A percentile compares a stretch with the other conserved stretches of the same genome.
phyloP scores from a whole-genome alignment of 495 filamentous ascomycete genomes.

The Penicillium cinerascens region DNA sequence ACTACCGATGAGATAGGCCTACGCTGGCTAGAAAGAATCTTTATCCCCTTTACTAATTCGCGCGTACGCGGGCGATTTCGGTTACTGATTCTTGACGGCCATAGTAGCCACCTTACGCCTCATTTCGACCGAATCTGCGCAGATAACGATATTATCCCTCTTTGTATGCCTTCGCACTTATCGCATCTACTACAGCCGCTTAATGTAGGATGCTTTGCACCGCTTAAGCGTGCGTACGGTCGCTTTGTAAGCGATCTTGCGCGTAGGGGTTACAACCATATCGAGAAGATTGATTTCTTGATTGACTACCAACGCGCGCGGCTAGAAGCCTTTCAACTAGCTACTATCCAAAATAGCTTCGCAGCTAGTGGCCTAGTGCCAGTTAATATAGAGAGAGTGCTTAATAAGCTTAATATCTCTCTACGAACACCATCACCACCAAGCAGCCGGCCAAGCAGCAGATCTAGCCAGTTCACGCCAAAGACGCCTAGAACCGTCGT shows the following conservation, averaged over 20 bases:
- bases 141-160: slow-evolving; percentile 17
- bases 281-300: slow-evolving; percentile 16
- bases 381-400: slow-evolving; percentile 5
- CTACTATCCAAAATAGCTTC: slow-evolving; percentile 6
- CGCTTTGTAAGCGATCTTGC: slow-evolving; percentile 7
- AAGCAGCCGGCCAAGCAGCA: slow-evolving; percentile 1
- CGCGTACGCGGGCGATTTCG: slow-evolving; percentile 9
- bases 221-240: slow-evolving; percentile 18
- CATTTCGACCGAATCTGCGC: slow-evolving; percentile 20
- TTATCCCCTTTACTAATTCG: slow-evolving; percentile 5
- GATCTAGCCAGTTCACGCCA: too few species aligned
- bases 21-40: too few species aligned
- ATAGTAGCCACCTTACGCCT: slow-evolving; percentile 20
- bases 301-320: too few species aligned
- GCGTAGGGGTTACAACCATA: slow-evolving; percentile 8
- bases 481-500: too few species aligned
- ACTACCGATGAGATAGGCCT: too few species aligned
- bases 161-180: slow-evolving; percentile 24
- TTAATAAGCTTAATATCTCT: slow-evolving; percentile 9
- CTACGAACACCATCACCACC: slow-evolving; percentile 8
- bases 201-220: too few species aligned
- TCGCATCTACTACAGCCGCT: slow-evolving; percentile 29
- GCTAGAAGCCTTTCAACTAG: background rate
- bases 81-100: slow-evolving; percentile 25
- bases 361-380: slow-evolving; percentile 6